These are phyloP conservation scores for Sporobolomyces pararoseus DNA, from an alignment of 768 basidiomycete genomes.

Conservation along the genomic window DNA sequence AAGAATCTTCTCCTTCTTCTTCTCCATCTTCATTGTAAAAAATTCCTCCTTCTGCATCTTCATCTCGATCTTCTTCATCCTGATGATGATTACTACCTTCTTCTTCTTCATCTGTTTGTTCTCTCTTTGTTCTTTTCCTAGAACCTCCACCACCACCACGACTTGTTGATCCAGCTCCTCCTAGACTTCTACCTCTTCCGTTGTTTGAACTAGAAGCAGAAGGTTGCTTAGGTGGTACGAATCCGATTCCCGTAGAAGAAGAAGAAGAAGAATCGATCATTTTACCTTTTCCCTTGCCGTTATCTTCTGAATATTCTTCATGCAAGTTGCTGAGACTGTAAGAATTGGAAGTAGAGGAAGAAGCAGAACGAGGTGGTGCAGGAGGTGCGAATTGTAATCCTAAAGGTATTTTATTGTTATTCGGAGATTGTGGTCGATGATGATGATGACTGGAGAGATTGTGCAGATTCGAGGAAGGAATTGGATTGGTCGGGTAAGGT, in stretches of 20 bases:
- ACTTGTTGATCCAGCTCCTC: background rate
- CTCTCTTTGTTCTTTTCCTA: background rate
- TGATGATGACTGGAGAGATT: no score
- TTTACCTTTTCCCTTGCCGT: constrained; percentile 10
- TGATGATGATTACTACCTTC: background rate
- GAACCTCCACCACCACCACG: no score
- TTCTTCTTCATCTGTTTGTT: background rate
- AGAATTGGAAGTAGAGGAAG: no score
- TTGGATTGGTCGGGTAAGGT: background rate
- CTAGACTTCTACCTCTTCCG: background rate
- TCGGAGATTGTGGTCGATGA: no score
- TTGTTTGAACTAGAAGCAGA: constrained; percentile 1
- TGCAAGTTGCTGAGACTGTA: background rate
- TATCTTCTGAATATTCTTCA: background rate
- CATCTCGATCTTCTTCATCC: background rate
- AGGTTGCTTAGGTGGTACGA: background rate
- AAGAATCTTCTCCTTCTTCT: no score
- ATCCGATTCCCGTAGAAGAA: background rate
- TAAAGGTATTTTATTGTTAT: no score
- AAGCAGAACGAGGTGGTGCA: no score
- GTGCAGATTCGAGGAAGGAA: no score
- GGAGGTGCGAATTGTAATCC: no score
- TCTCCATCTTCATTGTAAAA: no score
- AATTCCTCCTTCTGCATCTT: background rate
- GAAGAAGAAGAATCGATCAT: no score